phyloP scores from a whole-genome alignment of 1,284 basidiomycete genomes.

The Exsudoporus floridanus region DNA sequence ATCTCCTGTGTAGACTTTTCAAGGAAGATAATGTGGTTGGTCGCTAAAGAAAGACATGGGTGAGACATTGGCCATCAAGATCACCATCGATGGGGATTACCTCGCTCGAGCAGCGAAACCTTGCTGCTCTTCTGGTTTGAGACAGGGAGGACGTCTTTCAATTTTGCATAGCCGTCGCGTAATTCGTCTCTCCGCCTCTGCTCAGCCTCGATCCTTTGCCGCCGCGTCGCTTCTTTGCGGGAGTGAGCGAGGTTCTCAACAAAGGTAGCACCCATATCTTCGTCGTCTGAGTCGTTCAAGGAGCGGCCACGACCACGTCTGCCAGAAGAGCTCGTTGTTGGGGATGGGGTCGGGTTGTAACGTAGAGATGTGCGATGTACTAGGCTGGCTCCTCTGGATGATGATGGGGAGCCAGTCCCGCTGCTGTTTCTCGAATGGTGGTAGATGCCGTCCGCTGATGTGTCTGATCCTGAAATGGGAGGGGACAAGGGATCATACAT shows the following conservation, averaged over 20 bases:
- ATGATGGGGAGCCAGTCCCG: constrained; percentile 70
- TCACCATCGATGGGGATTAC: constrained; percentile 40
- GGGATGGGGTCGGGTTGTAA: constrained; percentile 77
- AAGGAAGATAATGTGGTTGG: constrained; percentile 68
- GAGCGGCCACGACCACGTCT: constrained; percentile 66
- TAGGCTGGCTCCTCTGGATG: constrained; percentile 68
- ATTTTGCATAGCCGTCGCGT: constrained; percentile 80
- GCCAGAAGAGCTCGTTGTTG: constrained; percentile 65
- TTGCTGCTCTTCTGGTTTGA: constrained; percentile 89
- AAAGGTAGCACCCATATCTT: constrained; percentile 62
- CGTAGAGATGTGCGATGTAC: constrained; percentile 66
- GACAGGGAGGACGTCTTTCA: constrained; percentile 81
- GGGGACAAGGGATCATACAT: constrained; percentile 79
- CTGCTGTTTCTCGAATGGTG: constrained; percentile 71
- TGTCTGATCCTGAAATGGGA: constrained; percentile 81
- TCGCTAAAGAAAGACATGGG: constrained; percentile 45
- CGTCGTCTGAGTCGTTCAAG: constrained; percentile 72
- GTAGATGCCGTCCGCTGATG: constrained; percentile 75
- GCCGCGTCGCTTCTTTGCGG: constrained; percentile 79
- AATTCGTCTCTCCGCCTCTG: constrained; percentile 84
- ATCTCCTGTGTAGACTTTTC: constrained; percentile 70
- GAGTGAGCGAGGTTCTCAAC: constrained; percentile 69
- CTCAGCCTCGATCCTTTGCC: constrained; percentile 82
- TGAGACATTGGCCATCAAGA: constrained; percentile 12
- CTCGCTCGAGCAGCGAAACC: constrained; percentile 82